A percentile compares a stretch with the other conserved stretches of the same genome.
phyloP scores from a whole-genome alignment of 768 basidiomycete genomes.

The Xerocomellus dryophilus region DNA sequence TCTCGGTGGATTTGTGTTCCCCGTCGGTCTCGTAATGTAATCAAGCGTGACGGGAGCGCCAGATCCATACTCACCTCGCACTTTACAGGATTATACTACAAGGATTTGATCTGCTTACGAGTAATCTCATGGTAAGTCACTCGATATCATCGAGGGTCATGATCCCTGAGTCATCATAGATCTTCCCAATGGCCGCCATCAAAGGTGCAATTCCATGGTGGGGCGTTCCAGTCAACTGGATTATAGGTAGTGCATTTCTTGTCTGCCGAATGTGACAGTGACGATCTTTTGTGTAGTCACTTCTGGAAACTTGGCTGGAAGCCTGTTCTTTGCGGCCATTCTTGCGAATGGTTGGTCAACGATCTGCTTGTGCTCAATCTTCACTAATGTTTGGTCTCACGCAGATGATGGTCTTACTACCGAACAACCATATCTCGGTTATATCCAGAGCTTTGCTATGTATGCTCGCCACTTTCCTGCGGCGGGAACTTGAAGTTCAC shows the following conservation, averaged over 20 bases:
- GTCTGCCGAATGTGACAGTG: background rate
- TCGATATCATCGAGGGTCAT: background rate
- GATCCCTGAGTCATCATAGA: conserved; percentile 35
- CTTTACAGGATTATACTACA: conserved; percentile 64
- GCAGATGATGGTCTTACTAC: conserved; percentile 61
- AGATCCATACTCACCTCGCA: background rate
- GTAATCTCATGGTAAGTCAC: conserved; percentile 65
- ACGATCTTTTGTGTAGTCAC: conserved; percentile 43
- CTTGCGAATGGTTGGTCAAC: conserved; percentile 56
- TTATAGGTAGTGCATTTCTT: conserved; percentile 48
- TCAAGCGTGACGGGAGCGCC: conserved; percentile 1
- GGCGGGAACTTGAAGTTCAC: background rate
- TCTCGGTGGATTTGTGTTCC: conserved; percentile 67
- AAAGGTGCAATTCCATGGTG: conserved; percentile 67
- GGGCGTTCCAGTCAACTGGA: conserved; percentile 65
- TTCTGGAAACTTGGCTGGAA: conserved; percentile 68
- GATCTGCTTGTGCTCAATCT: background rate
- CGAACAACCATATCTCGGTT: conserved; percentile 53
- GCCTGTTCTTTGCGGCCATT: conserved; percentile 66
- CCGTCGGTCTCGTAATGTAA: conserved; percentile 75
- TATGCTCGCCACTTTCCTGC: conserved; percentile 31
- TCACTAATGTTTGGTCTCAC: background rate
- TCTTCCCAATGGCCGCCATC: conserved; percentile 65
- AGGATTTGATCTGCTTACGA: conserved; percentile 67
- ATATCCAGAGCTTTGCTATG: conserved; percentile 55